phyloP scores from a whole-genome alignment of 345 rosid species.

The Dipteronia sinensis region DNA sequence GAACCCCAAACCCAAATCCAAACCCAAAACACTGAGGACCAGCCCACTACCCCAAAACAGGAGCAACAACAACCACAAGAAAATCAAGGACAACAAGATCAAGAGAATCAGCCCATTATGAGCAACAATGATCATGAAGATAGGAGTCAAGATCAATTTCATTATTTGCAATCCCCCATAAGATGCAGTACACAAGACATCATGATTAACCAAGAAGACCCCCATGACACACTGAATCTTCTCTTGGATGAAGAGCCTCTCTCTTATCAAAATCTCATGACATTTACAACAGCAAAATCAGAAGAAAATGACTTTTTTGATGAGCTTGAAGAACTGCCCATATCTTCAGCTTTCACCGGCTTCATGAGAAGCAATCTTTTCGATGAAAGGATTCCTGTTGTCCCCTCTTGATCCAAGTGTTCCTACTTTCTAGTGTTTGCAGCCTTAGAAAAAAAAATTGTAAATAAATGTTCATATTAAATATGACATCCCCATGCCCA shows the following conservation, averaged over 20 bases:
- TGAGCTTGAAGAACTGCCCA: conserved; percentile 72
- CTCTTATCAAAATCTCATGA: conserved; percentile 30
- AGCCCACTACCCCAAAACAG: conserved; percentile 19
- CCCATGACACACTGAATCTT: conserved; percentile 25
- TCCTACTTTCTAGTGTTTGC: conserved; percentile 10
- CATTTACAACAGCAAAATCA: conserved; percentile 34
- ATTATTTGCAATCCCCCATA: conserved; percentile 44
- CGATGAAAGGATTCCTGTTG: conserved; percentile 64
- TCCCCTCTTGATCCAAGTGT: conserved; percentile 49
- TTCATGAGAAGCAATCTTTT: conserved; percentile 46
- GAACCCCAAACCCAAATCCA: conserved; percentile 16
- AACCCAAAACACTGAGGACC: conserved; percentile 11
- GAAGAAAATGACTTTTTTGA: conserved; percentile 70
- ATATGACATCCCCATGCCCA: conserved; percentile 9
- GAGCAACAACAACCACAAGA: conserved; percentile 20
- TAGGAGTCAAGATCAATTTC: conserved; percentile 37
- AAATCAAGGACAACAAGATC: conserved; percentile 20
- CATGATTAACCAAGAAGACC: conserved; percentile 43
- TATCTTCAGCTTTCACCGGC: conserved; percentile 47
- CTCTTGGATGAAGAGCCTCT: conserved; percentile 55
- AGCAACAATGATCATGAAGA: conserved; percentile 24
- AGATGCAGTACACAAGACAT: conserved; percentile 33
- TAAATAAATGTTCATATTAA: conserved; percentile 18
- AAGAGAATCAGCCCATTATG: conserved; percentile 14
- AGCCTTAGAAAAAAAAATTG: conserved; percentile 22